Conservation (phyloP, 1,284 basidiomycete species). For the Mycena citricolor region DNA sequence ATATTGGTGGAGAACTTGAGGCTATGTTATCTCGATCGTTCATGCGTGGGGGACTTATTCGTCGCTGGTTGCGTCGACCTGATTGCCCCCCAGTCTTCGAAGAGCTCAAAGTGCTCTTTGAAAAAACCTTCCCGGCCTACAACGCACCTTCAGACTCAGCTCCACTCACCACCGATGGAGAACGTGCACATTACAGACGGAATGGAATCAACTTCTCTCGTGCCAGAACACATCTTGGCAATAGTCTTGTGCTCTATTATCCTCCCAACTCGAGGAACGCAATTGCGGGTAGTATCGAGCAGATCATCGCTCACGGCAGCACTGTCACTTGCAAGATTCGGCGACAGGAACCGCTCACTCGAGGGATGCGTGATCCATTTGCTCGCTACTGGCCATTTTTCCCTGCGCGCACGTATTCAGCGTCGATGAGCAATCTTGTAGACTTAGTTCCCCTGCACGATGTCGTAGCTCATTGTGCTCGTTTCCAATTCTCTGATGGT, state of each 20-base stretch:
- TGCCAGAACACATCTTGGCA: slow-evolving; percentile 1
- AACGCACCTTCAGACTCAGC: slow-evolving; percentile 2
- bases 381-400: slow-evolving; percentile 14
- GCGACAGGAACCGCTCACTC: background rate
- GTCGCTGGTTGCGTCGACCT: slow-evolving; percentile 21
- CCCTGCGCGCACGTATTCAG: slow-evolving; percentile 20
- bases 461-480: slow-evolving; percentile 16
- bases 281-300: slow-evolving; percentile 6
- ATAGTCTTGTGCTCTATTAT: slow-evolving; percentile 9
- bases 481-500: slow-evolving; percentile 9
- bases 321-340: background rate
- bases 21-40: slow-evolving; percentile 20
- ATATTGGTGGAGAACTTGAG: slow-evolving; percentile 17
- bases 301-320: background rate
- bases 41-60: slow-evolving; percentile 18
- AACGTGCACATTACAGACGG: slow-evolving; percentile 2
- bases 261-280: background rate
- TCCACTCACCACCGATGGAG: slow-evolving; percentile 1
- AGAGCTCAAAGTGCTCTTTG: slow-evolving; percentile 26
- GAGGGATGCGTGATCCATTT: slow-evolving; percentile 1
- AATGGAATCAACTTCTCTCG: slow-evolving; percentile 3
- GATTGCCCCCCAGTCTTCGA: slow-evolving; percentile 24
- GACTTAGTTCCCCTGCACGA: slow-evolving; percentile 5
- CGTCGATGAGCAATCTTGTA: slow-evolving; percentile 4
- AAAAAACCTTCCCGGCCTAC: slow-evolving; percentile 9